Percentiles rank a stretch among this genome's conserved stretches.
These are phyloP conservation scores for Fusarium humuli DNA, from an alignment of 2,329 filamentous ascomycete species.

Conservation along the genomic window DNA sequence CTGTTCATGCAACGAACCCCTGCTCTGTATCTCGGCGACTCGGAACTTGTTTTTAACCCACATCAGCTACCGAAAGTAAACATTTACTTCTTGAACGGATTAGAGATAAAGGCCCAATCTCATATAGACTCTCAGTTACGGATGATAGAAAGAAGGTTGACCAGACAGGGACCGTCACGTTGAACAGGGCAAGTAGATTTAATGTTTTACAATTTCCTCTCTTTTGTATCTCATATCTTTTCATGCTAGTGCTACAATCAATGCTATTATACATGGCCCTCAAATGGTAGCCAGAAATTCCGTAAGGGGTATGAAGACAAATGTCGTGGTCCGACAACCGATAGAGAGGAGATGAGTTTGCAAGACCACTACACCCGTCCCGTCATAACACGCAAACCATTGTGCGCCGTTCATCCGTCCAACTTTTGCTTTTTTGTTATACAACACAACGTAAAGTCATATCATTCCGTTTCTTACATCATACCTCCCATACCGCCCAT, in stretches of 20 bases:
- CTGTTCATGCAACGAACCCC: conserved; percentile 27
- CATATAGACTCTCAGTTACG: not conserved
- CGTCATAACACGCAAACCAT: conserved; percentile 63
- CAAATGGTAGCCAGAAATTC: conserved; percentile 46
- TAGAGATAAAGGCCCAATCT: not conserved
- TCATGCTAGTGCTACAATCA: conserved; percentile 48
- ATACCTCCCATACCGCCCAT: conserved; percentile 68
- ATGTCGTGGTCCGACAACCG: conserved; percentile 40
- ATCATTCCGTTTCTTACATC: conserved; percentile 62
- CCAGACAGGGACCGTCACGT: not conserved
- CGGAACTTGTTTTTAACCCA: conserved; percentile 14
- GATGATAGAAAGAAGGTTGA: not conserved
- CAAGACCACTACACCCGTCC: conserved; percentile 48
- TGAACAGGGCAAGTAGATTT: not conserved
- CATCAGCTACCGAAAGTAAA: not conserved
- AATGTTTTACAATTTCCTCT: conserved; percentile 30
- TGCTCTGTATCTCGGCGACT: conserved; percentile 6
- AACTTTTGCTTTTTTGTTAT: conserved; percentile 44
- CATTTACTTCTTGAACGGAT: not conserved
- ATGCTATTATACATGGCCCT: conserved; percentile 53
- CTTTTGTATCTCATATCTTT: conserved; percentile 38
- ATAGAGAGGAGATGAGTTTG: conserved; percentile 55
- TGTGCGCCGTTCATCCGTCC: conserved; percentile 55
- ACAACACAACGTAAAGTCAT: conserved; percentile 44
- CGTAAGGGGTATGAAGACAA: conserved; percentile 48